Conservation (phyloP, 768 basidiomycete genomes). For the Lactifluus subvellereus region DNA sequence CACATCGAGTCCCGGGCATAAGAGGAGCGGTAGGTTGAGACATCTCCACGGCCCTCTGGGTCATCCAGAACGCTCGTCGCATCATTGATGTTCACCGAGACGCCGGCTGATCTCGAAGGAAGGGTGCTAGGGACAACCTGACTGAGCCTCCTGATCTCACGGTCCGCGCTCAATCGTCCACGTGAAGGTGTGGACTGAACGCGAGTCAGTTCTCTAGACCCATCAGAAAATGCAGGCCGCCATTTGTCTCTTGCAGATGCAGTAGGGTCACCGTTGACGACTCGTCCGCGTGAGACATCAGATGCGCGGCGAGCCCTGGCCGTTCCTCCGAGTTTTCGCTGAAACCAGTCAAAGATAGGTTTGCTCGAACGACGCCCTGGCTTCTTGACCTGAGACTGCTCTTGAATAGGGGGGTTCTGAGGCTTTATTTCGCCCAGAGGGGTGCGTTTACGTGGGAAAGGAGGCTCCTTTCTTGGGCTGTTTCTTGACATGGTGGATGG, state of each 20-base stretch:
- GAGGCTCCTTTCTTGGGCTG: slow-evolving; percentile 15
- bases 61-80: slow-evolving; percentile 33
- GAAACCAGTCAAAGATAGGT: slow-evolving; percentile 87
- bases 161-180: slow-evolving; percentile 25
- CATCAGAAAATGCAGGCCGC: slow-evolving; percentile 23
- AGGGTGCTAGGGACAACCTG: slow-evolving; percentile 21
- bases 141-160: slow-evolving; percentile 23
- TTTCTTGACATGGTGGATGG: slow-evolving; percentile 11
- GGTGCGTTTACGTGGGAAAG: slow-evolving; percentile 14
- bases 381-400: slow-evolving; percentile 50
- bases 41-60: slow-evolving; percentile 31
- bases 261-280: slow-evolving; percentile 19
- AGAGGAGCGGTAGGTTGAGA: slow-evolving; percentile 48
- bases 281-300: slow-evolving; percentile 27
- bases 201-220: slow-evolving; percentile 19
- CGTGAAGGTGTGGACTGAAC: slow-evolving; percentile 24
- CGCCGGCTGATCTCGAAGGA: slow-evolving; percentile 34
- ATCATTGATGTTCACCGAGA: slow-evolving; percentile 54
- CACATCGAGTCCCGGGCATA: slow-evolving; percentile 68
- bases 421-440: slow-evolving; percentile 23
- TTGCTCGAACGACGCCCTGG: slow-evolving; percentile 65
- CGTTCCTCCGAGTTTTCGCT: slow-evolving; percentile 74
- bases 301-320: slow-evolving; percentile 49
- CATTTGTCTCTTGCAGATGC: slow-evolving; percentile 11
- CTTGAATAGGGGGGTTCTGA: slow-evolving; percentile 26